Evolutionary conservation across 495 filamentous ascomycete species (phyloP).

Genomic region (Penicillium paradoxum): DNA sequence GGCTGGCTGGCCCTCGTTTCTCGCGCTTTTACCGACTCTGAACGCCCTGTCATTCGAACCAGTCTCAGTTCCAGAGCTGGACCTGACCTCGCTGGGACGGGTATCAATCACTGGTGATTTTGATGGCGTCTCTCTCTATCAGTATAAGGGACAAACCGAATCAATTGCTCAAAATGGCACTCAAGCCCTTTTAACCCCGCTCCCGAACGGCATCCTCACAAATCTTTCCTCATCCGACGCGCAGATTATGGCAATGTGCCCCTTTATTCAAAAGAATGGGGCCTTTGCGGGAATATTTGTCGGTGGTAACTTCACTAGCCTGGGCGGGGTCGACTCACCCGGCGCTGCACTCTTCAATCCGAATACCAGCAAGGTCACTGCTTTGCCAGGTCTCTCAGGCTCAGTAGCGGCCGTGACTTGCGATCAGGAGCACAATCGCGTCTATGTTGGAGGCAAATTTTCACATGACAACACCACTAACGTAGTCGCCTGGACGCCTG

Average conservation of each 20-base stretch:
- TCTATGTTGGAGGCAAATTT: constrained; percentile 90
- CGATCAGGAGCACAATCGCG: constrained; percentile 73
- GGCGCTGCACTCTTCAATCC: constrained; percentile 80
- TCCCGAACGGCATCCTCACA: constrained; percentile 82
- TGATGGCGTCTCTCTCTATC: constrained; percentile 81
- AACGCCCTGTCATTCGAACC: constrained; percentile 61
- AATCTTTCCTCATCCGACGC: constrained; percentile 71
- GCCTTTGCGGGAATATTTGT: constrained; percentile 70
- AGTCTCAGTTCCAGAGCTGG: constrained; percentile 70
- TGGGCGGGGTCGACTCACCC: constrained; percentile 67
- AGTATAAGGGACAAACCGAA: constrained; percentile 75
- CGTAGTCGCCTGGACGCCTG: constrained; percentile 74
- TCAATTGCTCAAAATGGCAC: constrained; percentile 65
- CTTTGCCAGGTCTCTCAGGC: constrained; percentile 74
- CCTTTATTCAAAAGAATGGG: constrained; percentile 65
- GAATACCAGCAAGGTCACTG: constrained; percentile 57
- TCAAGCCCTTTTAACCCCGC: constrained; percentile 71
- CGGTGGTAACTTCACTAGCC: constrained; percentile 93
- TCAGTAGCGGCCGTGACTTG: constrained; percentile 77
- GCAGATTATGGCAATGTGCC: constrained; percentile 80
- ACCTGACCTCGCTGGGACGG: constrained; percentile 74
- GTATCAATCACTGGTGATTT: constrained; percentile 90
- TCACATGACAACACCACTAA: constrained; percentile 75
- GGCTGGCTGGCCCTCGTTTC: constrained; percentile 41
- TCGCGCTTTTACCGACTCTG: constrained; percentile 39